Base-by-base conservation (phyloP, 1,284 basidiomycete species). In the Ustilago hordei region DNA sequence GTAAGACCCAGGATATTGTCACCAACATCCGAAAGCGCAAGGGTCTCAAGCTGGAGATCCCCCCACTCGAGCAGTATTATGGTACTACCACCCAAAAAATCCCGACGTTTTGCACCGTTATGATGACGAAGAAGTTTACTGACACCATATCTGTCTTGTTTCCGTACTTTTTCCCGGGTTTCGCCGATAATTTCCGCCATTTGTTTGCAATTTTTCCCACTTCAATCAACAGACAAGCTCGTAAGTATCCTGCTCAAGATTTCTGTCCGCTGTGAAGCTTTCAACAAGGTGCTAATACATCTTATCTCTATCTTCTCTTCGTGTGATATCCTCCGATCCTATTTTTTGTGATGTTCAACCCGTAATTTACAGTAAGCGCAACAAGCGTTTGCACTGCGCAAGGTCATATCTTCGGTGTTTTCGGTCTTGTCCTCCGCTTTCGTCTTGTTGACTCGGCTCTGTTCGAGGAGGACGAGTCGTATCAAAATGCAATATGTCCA, bases 1-100 rank as follows among this genome's bases (percentile, higher is more conserved):
- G 91, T 89, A 98, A 98, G 91, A 88, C 95, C 83, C 92, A 95
- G 89, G 91, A 93, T 64, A 88, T 99, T 71, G 94, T 95, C 77
- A 90, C 87, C 80, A 88, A 86, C 82, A 95, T 99, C 89, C 93
- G 97, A 87, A 89, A 87, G 45, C 92, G 95, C 88, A 97, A 97
- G 89, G 95, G 95, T 89, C 92, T 96, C 86, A 79, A 82, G 65
- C 45, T 55, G 9, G 65, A 69, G 8, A 65, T 84, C 9, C 84
- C 84, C 3, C 50, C 61, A 8, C 67, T 83, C 2, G 80, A 79
- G 23, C 35, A 56, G 9, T 85, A 80, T 66, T 78, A 79, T 64
- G 84, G 77, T 69, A 77, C 8, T n/a, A 41, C 4, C 23, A 19
- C 23, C 19, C 45, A 9, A 8, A 7, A 28, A 48, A 11, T 23